Conservation (phyloP, 2,329 filamentous ascomycete species). For the Beauveria brongniartii region DNA sequence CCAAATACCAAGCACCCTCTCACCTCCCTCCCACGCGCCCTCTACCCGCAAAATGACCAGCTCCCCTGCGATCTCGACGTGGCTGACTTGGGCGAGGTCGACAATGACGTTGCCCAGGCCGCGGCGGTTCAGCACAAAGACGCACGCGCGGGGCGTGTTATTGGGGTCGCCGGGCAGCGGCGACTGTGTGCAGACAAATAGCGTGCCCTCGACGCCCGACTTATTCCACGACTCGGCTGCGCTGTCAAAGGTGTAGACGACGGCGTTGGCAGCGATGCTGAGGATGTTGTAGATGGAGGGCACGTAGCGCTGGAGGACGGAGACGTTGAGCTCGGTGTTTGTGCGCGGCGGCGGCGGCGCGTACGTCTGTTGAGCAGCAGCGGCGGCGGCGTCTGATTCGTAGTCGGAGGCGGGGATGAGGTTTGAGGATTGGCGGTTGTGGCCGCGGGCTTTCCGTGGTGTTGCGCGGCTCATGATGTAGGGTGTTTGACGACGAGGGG, state of each 20-base stretch:
- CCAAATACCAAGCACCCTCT: conserved; percentile 45
- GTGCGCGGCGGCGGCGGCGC: conserved; percentile 51
- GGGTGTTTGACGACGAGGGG: background rate
- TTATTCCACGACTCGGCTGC: conserved; percentile 70
- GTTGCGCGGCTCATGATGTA: conserved; percentile 36
- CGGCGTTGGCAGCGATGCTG: conserved; percentile 75
- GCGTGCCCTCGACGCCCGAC: conserved; percentile 72
- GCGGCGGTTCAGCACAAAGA: conserved; percentile 67
- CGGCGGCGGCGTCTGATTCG: conserved; percentile 53
- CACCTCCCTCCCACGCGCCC: conserved; percentile 23
- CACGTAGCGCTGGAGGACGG: conserved; percentile 74
- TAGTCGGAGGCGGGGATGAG: conserved; percentile 48
- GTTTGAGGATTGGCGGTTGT: conserved; percentile 34
- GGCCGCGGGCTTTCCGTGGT: conserved; percentile 29
- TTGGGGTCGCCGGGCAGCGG: conserved; percentile 28
- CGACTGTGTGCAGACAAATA: conserved; percentile 72
- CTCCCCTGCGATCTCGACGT: conserved; percentile 55
- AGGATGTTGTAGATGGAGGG: conserved; percentile 66
- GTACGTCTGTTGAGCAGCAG: conserved; percentile 23
- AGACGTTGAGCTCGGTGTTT: conserved; percentile 80
- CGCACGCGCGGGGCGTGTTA: conserved; percentile 39
- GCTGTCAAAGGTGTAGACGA: conserved; percentile 72
- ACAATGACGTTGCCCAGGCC: conserved; percentile 64
- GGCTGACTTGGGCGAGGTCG: conserved; percentile 50
- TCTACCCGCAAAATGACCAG: conserved; percentile 42